phyloP scores from a whole-genome alignment of 768 basidiomycete genomes.

The Suillus plorans region DNA sequence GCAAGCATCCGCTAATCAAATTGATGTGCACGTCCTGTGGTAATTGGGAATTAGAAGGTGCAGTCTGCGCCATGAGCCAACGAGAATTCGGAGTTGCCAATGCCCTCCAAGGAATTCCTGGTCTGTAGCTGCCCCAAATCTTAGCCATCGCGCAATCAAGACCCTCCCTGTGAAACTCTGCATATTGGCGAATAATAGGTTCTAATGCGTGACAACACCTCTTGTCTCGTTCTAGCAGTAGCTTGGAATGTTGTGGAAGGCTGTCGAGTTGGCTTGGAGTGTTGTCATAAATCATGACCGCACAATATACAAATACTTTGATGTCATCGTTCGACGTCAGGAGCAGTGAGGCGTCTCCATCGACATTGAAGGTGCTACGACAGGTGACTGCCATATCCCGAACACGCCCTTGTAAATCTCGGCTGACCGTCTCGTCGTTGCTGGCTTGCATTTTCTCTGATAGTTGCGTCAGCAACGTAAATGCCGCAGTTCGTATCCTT shows the following conservation, averaged over 20 bases:
- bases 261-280: slow-evolving; percentile 13
- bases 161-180: slow-evolving; percentile 9
- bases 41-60: background rate
- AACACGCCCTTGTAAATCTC: slow-evolving; percentile 23
- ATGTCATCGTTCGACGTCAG: slow-evolving; percentile 26
- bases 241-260: slow-evolving; percentile 10
- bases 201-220: slow-evolving; percentile 29
- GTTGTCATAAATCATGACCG: slow-evolving; percentile 28
- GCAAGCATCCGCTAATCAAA: slow-evolving; percentile 24
- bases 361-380: slow-evolving; percentile 33
- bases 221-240: slow-evolving; percentile 30
- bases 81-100: slow-evolving; percentile 13
- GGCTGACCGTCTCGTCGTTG: slow-evolving; percentile 7
- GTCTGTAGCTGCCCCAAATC: slow-evolving; percentile 28
- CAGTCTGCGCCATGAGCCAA: slow-evolving; percentile 26
- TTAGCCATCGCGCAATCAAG: slow-evolving; percentile 18
- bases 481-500: slow-evolving; percentile 29
- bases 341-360: slow-evolving; percentile 9
- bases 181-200: slow-evolving; percentile 4
- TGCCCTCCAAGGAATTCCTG: slow-evolving; percentile 20
- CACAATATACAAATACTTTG: slow-evolving; percentile 21
- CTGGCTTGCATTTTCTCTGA: slow-evolving; percentile 18
- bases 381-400: slow-evolving; percentile 40
- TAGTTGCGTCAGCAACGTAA: slow-evolving; percentile 39
- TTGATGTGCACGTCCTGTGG: slow-evolving; percentile 25